Percentiles rank a stretch among this genome's conserved stretches.
These are phyloP conservation scores for Pyrenula aspistea DNA, from an alignment of 495 filamentous ascomycete species.

Conservation along the genomic window DNA sequence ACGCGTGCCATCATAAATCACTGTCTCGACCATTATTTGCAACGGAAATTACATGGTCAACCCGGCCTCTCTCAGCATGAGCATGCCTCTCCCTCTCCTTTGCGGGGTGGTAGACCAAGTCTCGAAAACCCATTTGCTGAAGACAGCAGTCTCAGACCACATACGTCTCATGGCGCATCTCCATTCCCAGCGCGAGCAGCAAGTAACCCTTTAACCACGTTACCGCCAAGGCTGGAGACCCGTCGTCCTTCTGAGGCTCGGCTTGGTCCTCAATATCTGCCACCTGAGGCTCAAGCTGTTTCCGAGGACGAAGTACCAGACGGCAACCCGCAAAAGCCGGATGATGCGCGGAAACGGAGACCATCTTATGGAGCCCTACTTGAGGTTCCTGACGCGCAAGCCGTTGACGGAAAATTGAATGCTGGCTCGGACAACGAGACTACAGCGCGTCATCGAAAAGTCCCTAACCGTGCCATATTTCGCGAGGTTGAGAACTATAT, in stretches of 20 bases:
- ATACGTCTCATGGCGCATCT: background rate
- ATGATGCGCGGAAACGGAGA: background rate
- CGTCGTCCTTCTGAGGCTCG: background rate
- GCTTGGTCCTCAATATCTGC: background rate
- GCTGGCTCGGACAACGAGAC: background rate
- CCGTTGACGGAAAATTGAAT: background rate
- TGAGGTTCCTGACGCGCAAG: background rate
- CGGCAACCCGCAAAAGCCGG: background rate
- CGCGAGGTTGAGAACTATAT: conserved; percentile 67
- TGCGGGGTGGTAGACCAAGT: background rate
- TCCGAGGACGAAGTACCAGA: background rate
- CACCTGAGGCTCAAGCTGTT: background rate
- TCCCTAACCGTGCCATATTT: conserved; percentile 36
- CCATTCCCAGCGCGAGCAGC: background rate
- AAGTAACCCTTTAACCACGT: background rate
- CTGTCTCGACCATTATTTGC: conserved; percentile 34
- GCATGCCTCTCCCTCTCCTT: background rate
- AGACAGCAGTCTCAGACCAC: too few species aligned
- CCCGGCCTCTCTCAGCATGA: conserved; percentile 17
- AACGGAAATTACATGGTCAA: background rate
- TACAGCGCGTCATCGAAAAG: background rate
- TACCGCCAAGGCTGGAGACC: background rate
- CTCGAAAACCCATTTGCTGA: background rate
- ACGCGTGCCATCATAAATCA: conserved; percentile 38
- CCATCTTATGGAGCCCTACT: background rate